Percentiles rank a stretch among this genome's conserved stretches.
phyloP scores from a whole-genome alignment of 768 basidiomycete genomes.

The Lyophyllum decastes region DNA sequence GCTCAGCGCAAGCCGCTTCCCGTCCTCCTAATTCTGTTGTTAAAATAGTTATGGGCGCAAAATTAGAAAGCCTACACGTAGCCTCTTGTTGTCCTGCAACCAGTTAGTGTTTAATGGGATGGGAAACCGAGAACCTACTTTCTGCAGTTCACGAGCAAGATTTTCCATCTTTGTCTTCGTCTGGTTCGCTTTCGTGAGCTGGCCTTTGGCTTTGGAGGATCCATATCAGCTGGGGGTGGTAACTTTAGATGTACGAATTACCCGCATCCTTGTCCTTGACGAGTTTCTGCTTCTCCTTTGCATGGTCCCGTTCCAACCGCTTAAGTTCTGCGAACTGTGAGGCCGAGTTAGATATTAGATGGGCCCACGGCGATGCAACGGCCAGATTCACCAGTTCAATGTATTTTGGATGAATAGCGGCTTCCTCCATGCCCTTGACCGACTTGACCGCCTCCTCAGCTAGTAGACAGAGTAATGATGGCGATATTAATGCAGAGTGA shows the following conservation, averaged over 20 bases:
- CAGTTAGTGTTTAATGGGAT: slow-evolving; percentile 7
- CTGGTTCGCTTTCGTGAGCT: slow-evolving; percentile 86
- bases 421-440: slow-evolving; percentile 81
- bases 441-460: slow-evolving; percentile 89
- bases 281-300: slow-evolving; percentile 90
- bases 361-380: slow-evolving; percentile 16
- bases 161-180: slow-evolving; percentile 91
- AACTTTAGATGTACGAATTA: slow-evolving; percentile 26
- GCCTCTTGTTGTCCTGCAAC: slow-evolving; percentile 81
- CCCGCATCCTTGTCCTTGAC: slow-evolving; percentile 90
- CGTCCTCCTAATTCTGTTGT: slow-evolving; percentile 66
- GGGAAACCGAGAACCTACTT: slow-evolving; percentile 47
- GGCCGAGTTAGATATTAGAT: slow-evolving; percentile 16
- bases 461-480: slow-evolving; percentile 32
- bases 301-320: slow-evolving; percentile 82
- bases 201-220: slow-evolving; percentile 64
- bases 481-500: slow-evolving; percentile 10
- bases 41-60: slow-evolving; percentile 14
- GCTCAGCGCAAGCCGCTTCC: slow-evolving; percentile 74
- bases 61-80: slow-evolving; percentile 57
- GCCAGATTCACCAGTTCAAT: slow-evolving; percentile 72
- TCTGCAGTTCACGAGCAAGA: slow-evolving; percentile 85
- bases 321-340: slow-evolving; percentile 86
- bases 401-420: slow-evolving; percentile 82
- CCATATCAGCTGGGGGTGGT: slow-evolving; percentile 11